phyloP scores from a whole-genome alignment of 2,329 filamentous ascomycete genomes.

The Fonsecaea pugnacius region DNA sequence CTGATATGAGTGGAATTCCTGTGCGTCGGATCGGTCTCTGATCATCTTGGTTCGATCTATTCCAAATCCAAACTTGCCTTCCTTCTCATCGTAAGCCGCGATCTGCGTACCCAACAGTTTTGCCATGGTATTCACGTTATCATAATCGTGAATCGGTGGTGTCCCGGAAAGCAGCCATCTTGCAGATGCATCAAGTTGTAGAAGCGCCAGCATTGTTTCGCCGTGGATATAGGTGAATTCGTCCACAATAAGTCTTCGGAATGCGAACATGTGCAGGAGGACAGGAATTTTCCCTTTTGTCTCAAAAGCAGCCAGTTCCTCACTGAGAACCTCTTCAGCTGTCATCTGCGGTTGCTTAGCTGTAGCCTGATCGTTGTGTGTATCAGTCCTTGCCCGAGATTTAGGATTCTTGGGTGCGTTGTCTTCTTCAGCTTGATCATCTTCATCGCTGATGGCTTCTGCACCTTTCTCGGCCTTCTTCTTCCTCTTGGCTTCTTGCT shows the following conservation, averaged over 20 bases:
- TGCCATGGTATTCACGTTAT: conserved; percentile 64
- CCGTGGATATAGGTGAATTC: conserved; percentile 64
- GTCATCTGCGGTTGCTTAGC: neutral
- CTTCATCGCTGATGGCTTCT: neutral
- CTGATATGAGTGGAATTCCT: conserved; percentile 61
- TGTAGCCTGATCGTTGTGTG: neutral
- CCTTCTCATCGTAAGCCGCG: conserved; percentile 50
- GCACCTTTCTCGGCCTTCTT: neutral
- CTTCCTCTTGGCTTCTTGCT: conserved; percentile 2
- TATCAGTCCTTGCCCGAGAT: neutral
- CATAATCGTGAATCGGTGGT: conserved; percentile 61
- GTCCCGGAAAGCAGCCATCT: conserved; percentile 69
- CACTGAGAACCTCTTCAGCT: neutral
- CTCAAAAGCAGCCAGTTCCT: conserved; percentile 17
- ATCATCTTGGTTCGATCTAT: conserved; percentile 48
- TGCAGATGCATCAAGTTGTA: conserved; percentile 55
- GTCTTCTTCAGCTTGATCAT: neutral
- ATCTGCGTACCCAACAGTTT: conserved; percentile 60
- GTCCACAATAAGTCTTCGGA: conserved; percentile 65
- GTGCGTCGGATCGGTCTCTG: conserved; percentile 55
- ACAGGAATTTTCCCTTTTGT: conserved; percentile 39
- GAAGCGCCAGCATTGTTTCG: conserved; percentile 50
- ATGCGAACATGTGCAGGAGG: conserved; percentile 64
- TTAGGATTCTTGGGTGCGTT: neutral
- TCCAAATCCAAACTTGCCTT: conserved; percentile 50